Percentiles rank a stretch among this genome's conserved stretches.
Evolutionary conservation across 352 stramenopile genomes (phyloP).

Genomic region (Globisporangium parvum): DNA sequence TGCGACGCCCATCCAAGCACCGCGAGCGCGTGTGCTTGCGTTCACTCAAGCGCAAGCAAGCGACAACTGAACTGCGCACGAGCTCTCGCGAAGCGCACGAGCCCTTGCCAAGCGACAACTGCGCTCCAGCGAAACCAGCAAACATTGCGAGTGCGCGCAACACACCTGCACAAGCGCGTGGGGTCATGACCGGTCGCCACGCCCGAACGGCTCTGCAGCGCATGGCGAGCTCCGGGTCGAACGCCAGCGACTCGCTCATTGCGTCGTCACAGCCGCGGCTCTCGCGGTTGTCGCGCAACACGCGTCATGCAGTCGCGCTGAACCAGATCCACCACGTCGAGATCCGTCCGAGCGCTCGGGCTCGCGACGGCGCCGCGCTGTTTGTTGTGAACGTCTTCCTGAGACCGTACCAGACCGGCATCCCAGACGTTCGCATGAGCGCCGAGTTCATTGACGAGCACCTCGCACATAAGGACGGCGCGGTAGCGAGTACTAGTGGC

Average conservation of each 20-base stretch:
- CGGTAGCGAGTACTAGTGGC: no score
- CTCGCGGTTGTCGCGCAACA: conserved; percentile 28
- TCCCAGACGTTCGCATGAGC: conserved; percentile 21
- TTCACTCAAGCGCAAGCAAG: no score
- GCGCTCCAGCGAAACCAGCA: no score
- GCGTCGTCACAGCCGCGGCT: background rate
- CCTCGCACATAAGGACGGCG: background rate
- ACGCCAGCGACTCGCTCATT: conserved; percentile 2
- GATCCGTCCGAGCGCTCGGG: conserved; percentile 29
- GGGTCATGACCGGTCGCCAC: no score
- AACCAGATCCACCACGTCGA: conserved; percentile 56
- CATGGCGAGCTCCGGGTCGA: background rate
- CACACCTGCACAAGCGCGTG: no score
- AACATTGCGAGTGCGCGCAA: no score
- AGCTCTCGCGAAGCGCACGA: no score
- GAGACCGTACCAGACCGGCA: conserved; percentile 33
- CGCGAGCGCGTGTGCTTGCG: no score
- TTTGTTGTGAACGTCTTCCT: conserved; percentile 52
- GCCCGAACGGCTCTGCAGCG: no score
- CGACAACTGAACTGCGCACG: no score
- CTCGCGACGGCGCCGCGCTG: conserved; percentile 32
- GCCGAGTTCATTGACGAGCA: conserved; percentile 10
- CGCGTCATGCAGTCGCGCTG: conserved; percentile 42
- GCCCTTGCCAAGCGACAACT: no score
- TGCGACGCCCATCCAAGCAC: no score